Evolutionary conservation across 257 asterid species (phyloP).

Genomic region (Jaltomata sinuosa): DNA sequence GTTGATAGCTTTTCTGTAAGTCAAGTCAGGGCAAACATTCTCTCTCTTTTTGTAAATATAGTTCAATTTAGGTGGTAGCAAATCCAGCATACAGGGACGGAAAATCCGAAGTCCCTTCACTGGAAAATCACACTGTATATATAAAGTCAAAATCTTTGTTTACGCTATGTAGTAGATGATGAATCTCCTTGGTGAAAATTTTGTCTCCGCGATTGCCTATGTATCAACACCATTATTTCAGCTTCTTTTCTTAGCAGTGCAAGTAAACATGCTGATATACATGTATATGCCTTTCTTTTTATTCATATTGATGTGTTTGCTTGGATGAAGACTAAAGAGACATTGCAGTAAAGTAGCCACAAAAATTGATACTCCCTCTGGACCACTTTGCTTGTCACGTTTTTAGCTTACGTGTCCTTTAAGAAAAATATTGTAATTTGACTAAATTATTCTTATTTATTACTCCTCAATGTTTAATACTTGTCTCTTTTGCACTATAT

Average conservation of each 20-base stretch:
- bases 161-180: background rate
- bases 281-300: background rate
- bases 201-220: rapidly evolving
- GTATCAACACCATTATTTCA: background rate
- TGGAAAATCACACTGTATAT: background rate
- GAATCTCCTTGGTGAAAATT: background rate
- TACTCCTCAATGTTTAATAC: no score
- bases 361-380: background rate
- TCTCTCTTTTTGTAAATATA: background rate
- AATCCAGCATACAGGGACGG: background rate
- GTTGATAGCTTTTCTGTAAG: background rate
- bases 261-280: background rate
- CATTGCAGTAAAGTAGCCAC: background rate
- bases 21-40: background rate
- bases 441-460: no score
- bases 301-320: background rate
- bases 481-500: no score
- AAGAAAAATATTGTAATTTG: no score
- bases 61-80: background rate
- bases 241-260: background rate
- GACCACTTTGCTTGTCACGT: no score
- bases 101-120: background rate
- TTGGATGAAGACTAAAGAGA: background rate
- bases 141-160: background rate
- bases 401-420: no score